These are phyloP conservation scores for Oenanthe javanica DNA, from an alignment of 140 eudicot species.

Conservation along the genomic window DNA sequence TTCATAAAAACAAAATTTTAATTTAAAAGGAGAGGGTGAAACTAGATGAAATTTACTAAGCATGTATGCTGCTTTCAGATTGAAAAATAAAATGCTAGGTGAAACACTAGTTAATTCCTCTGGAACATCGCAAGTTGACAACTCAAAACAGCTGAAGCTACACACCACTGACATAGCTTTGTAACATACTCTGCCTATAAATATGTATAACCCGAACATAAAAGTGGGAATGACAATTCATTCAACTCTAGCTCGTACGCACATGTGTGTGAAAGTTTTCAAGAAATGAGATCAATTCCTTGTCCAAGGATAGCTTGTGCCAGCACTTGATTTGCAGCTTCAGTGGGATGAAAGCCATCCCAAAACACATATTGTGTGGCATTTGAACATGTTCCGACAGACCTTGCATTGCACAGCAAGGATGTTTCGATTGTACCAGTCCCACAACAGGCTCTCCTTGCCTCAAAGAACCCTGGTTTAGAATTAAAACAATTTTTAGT, in stretches of 20 bases:
- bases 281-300: conserved; percentile 28
- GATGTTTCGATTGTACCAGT: conserved; percentile 72
- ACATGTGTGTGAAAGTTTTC: neutral
- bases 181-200: conserved; percentile 2
- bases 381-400: conserved; percentile 66
- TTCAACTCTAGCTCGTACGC: neutral
- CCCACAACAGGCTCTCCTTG: conserved; percentile 76
- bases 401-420: conserved; percentile 46
- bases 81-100: neutral
- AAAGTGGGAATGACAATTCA: neutral
- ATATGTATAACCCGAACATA: conserved; percentile 7
- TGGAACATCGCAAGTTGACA: neutral
- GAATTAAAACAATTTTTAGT: neutral
- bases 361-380: conserved; percentile 69
- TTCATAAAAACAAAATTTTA: no score
- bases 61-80: no score
- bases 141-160: conserved; percentile 8
- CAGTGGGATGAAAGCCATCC: conserved; percentile 74
- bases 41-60: no score
- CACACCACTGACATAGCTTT: neutral
- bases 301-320: conserved; percentile 22
- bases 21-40: no score
- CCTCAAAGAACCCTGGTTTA: conserved; percentile 48
- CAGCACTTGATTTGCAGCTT: conserved; percentile 53
- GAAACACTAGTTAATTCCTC: neutral